Conservation (phyloP, 331 rosid species). For the Cydonia oblonga region DNA sequence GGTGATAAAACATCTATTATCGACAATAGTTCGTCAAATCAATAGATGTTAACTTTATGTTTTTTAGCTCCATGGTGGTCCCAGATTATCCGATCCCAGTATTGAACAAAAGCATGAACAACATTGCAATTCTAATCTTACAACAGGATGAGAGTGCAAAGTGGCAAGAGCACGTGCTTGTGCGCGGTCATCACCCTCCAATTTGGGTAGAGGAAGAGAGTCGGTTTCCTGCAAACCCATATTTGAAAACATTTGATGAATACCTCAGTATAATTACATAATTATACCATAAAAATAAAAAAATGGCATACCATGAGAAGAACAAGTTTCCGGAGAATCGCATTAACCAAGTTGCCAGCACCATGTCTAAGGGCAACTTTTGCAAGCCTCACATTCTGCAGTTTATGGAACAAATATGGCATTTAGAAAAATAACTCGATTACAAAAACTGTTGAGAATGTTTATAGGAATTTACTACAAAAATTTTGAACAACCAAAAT, state of each 20-base stretch:
- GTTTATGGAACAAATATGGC: not conserved
- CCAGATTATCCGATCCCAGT: not conserved
- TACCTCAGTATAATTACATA: not conserved
- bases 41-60: not conserved
- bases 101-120: not conserved
- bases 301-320: conserved; percentile 46
- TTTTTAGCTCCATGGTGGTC: not conserved
- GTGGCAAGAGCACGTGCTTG: conserved; percentile 88
- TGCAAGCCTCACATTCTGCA: conserved; percentile 85
- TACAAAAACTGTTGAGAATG: not conserved
- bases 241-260: conserved; percentile 10
- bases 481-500: not conserved
- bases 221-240: conserved; percentile 45
- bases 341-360: conserved; percentile 91
- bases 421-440: not conserved
- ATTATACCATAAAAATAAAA: not conserved
- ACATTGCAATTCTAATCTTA: conserved; percentile 28
- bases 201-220: conserved; percentile 66
- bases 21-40: not conserved
- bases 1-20: not conserved
- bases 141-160: conserved; percentile 74
- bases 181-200: conserved; percentile 77
- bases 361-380: conserved; percentile 84
- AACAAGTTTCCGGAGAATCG: conserved; percentile 70
- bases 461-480: not conserved